A percentile compares a stretch with the other conserved stretches of the same genome.
These are phyloP conservation scores for Cantharellus cinnabarinus DNA, from an alignment of 768 basidiomycete genomes.

Conservation along the genomic window DNA sequence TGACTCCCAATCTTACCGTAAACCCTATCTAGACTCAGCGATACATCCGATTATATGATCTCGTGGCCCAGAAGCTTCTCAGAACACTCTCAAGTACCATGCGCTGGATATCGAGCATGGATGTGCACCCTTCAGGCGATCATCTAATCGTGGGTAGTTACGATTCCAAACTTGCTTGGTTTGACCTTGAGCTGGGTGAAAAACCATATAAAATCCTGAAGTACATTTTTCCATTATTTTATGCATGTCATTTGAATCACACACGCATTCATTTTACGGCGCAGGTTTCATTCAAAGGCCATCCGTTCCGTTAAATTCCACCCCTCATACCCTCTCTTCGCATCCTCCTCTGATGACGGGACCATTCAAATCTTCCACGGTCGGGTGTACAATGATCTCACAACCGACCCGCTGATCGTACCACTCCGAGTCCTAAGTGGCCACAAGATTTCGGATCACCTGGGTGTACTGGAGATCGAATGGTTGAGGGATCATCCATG, in stretches of 20 bases:
- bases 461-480: conserved; percentile 77
- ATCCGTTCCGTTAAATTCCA: conserved; percentile 89
- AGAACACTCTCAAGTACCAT: conserved; percentile 92
- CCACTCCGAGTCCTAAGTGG: conserved; percentile 90
- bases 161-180: conserved; percentile 96
- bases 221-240: conserved; percentile 23
- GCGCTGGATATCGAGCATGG: conserved; percentile 94
- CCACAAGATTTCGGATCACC: conserved; percentile 64
- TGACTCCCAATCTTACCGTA: not conserved
- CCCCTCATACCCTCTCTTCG: conserved; percentile 85
- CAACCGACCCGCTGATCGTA: conserved; percentile 94
- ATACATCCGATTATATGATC: conserved; percentile 86
- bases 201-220: conserved; percentile 94
- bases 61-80: conserved; percentile 78
- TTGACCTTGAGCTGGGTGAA: conserved; percentile 87
- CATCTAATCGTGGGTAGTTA: conserved; percentile 96
- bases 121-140: conserved; percentile 88
- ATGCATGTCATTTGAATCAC: not conserved
- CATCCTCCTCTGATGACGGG: conserved; percentile 91
- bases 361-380: conserved; percentile 94
- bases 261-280: not conserved
- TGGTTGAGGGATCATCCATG: conserved; percentile 87
- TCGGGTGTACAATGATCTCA: conserved; percentile 81
- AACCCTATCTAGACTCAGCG: conserved; percentile 57
- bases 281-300: conserved; percentile 81